phyloP scores from a whole-genome alignment of 805 yeast genomes.

The Torulaspora gathmanii region DNA sequence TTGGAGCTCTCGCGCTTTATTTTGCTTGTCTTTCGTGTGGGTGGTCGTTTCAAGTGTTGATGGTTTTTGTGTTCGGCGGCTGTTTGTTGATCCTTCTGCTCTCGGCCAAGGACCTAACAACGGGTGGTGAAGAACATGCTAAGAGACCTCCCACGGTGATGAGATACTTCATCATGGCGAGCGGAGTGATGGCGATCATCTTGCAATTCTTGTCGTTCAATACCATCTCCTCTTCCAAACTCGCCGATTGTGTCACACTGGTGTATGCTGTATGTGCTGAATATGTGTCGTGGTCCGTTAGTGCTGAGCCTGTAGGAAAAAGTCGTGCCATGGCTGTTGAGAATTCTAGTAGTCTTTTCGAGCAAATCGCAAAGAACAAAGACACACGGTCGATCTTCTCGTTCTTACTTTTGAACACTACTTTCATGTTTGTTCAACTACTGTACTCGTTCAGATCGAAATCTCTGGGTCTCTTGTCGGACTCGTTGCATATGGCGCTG shows the following conservation, averaged over 20 bases:
- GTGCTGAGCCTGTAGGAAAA: not conserved
- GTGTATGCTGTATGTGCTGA: slow-evolving; percentile 21
- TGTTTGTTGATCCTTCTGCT: slow-evolving; percentile 27
- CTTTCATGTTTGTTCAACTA: slow-evolving; percentile 92
- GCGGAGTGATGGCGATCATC: slow-evolving; percentile 34
- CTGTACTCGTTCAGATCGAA: slow-evolving; percentile 88
- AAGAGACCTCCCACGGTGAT: slow-evolving; percentile 12
- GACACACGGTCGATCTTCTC: slow-evolving; percentile 89
- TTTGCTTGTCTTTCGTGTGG: slow-evolving; percentile 1
- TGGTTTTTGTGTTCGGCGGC: slow-evolving; percentile 33
- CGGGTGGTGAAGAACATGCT: slow-evolving; percentile 7
- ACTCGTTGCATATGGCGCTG: slow-evolving; percentile 91
- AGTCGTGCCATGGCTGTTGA: slow-evolving; percentile 2
- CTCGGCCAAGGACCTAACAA: slow-evolving; percentile 23
- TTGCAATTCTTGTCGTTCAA: slow-evolving; percentile 37
- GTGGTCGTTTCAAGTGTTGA: slow-evolving; percentile 21
- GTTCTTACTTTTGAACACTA: slow-evolving; percentile 75
- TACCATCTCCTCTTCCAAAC: slow-evolving; percentile 12
- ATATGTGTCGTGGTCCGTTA: slow-evolving; percentile 4
- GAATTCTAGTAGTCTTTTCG: slow-evolving; percentile 16
- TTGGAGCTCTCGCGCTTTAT: slow-evolving; percentile 2
- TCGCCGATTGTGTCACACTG: slow-evolving; percentile 16
- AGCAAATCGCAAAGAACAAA: slow-evolving; percentile 43
- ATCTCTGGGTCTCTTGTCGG: slow-evolving; percentile 86
- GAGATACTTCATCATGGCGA: slow-evolving; percentile 19